Evolutionary conservation across 2,329 filamentous ascomycete genomes (phyloP).

Genomic region (Coniochaeta ligniaria): DNA sequence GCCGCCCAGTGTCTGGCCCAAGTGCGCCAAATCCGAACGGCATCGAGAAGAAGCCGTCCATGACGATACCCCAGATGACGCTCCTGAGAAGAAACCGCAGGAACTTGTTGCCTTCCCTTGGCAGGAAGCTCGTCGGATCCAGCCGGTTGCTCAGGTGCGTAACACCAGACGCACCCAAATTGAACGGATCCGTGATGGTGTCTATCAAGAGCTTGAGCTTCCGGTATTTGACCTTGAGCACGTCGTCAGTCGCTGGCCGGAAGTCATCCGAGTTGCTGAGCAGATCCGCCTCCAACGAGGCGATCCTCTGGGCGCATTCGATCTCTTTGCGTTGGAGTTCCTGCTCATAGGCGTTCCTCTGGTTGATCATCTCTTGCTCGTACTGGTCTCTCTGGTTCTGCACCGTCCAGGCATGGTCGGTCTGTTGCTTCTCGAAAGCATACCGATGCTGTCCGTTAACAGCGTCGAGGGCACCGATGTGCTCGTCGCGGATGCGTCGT

Average conservation of each 20-base stretch:
- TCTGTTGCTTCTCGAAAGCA: neutral
- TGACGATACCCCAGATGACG: conserved; percentile 12
- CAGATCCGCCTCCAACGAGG: conserved; percentile 11
- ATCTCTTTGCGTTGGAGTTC: neutral
- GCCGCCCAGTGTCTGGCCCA: conserved; percentile 5
- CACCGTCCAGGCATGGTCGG: neutral
- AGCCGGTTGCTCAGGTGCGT: conserved; percentile 5
- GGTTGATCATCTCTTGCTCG: neutral
- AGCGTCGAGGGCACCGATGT: neutral
- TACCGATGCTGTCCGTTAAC: neutral
- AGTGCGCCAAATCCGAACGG: conserved; percentile 17
- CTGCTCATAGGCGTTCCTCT: neutral
- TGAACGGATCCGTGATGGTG: conserved; percentile 11
- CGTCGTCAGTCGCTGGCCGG: conserved; percentile 15
- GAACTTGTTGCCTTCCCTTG: conserved; percentile 8
- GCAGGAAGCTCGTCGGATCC: conserved; percentile 11
- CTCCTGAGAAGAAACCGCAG: conserved; percentile 11
- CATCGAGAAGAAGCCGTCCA: conserved; percentile 16
- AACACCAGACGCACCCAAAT: conserved; percentile 5
- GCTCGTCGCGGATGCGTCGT: neutral
- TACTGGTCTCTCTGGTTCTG: neutral
- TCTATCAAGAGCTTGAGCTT: conserved; percentile 12
- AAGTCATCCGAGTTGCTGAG: conserved; percentile 17
- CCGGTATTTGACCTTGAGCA: conserved; percentile 10
- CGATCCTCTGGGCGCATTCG: conserved; percentile 7